Evolutionary conservation across 2,329 filamentous ascomycete genomes (phyloP), one percentile per base, ranked within the genome.

Genomic region (Colletotrichum sp.): DNA sequence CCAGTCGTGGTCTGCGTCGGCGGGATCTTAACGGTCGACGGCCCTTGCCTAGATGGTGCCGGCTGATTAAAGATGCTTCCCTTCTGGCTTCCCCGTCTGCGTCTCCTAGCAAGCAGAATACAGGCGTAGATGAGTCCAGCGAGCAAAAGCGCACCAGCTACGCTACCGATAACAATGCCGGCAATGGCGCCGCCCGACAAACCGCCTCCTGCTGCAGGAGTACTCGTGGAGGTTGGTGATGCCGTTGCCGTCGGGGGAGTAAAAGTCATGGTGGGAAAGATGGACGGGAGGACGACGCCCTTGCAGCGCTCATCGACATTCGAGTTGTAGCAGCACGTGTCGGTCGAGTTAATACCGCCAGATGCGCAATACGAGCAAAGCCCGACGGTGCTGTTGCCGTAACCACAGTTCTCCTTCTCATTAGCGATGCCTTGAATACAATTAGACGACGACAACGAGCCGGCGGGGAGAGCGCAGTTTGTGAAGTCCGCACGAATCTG

Each of bases 401-500:
- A 99, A 63, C 97, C 97, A 84, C 97, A 99, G 82, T 99, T 95
- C 8, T 93, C 85, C 2, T 93, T 92, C 86, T 99, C 96, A 81
- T 99, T 99, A 55, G 90, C 85, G 69, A 92, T 91, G 63, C 94
- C 97, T 55, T 90, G 86, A 65, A 99, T 93, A 84, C 97, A 99
- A 69, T 86, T 89, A 30, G 90, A 90, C n/a, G 86, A 87, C 48
- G 93, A 94, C 38, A 99, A 89, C 0, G 97, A 93, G 76, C 94
- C 89, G n/a, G 93, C 92, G 10, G 97, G 96, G 55, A 96, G 88
- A 12, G 95, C 92, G 83, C 97, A 99, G 78, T 95, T 95, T 18
- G 94, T 94, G 82, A 99, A 98, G 84, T 99, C 97, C 67, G 97
- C 94, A 80, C 96, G 91, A 78, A 99, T 96, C 80, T 98, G 92